Percentiles rank a stretch among this genome's conserved stretches.
phyloP scores from a whole-genome alignment of 1,284 basidiomycete genomes.

The Pseudozyma hubeiensis region DNA sequence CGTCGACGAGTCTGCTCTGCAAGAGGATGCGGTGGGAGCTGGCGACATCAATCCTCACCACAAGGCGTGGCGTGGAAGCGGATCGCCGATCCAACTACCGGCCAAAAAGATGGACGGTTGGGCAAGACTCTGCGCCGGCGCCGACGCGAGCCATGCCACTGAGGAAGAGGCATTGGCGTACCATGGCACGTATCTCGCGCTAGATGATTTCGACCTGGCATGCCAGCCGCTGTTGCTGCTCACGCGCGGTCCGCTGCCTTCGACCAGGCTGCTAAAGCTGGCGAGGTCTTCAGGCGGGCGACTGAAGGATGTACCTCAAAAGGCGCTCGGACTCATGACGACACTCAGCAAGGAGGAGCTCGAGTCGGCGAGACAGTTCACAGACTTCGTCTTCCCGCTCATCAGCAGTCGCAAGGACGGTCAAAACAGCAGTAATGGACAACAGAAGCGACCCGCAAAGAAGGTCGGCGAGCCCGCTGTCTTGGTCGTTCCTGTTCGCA shows the following conservation, averaged over 20 bases:
- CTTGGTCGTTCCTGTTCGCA: slow-evolving; percentile 23
- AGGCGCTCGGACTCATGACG: slow-evolving; percentile 1
- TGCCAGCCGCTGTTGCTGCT: slow-evolving; percentile 34
- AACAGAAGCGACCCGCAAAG: not conserved
- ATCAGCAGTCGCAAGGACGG: slow-evolving; percentile 11
- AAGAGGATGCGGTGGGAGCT: not conserved
- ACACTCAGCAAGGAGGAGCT: not conserved
- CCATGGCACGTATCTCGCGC: slow-evolving; percentile 24
- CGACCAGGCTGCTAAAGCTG: slow-evolving; percentile 21
- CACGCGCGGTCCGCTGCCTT: slow-evolving; percentile 13
- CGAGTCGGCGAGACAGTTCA: slow-evolving; percentile 13
- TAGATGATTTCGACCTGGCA: slow-evolving; percentile 9
- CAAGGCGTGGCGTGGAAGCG: slow-evolving; percentile 25
- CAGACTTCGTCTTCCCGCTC: slow-evolving; percentile 13
- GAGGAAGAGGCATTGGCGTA: not conserved
- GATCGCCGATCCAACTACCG: slow-evolving; percentile 24
- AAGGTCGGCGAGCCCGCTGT: slow-evolving; percentile 16
- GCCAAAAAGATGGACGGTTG: slow-evolving; percentile 34
- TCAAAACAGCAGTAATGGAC: not conserved
- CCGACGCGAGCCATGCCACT: not conserved
- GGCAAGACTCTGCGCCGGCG: slow-evolving; percentile 4
- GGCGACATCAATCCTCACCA: slow-evolving; percentile 21
- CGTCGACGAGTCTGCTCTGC: not conserved
- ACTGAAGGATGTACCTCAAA: slow-evolving; percentile 9
- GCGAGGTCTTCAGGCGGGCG: not conserved